phyloP scores from a whole-genome alignment of 2,329 filamentous ascomycete species.

The Cytospora piceae region DNA sequence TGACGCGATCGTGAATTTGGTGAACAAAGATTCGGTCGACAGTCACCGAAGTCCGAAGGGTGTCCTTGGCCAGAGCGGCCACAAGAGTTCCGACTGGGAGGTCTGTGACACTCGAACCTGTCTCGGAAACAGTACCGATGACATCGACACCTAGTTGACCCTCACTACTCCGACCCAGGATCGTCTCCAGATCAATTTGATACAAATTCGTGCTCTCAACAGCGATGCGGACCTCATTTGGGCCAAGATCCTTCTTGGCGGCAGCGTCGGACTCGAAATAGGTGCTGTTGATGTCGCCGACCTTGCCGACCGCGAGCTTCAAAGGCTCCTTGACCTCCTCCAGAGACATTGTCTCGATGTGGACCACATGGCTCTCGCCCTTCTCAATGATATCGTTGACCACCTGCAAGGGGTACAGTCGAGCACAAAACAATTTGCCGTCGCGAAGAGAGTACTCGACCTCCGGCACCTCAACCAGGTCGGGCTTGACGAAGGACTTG shows the following conservation, averaged over 20 bases:
- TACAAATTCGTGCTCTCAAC: constrained; percentile 44
- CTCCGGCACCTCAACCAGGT: constrained; percentile 37
- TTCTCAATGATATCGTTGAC: constrained; percentile 52
- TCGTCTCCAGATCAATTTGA: constrained; percentile 43
- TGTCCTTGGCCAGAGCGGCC: constrained; percentile 43
- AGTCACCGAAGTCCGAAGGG: constrained; percentile 42
- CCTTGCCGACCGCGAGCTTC: constrained; percentile 30
- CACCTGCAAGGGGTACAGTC: constrained; percentile 44
- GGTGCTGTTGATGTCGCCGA: constrained; percentile 27
- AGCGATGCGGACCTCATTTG: constrained; percentile 46
- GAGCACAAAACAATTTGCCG: constrained; percentile 48
- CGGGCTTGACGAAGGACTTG: constrained; percentile 35
- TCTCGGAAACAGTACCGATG: constrained; percentile 41
- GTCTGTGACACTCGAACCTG: constrained; percentile 40
- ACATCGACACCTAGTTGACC: constrained; percentile 47
- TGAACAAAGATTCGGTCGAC: constrained; percentile 44
- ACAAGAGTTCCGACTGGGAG: constrained; percentile 48
- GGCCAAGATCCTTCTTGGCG: constrained; percentile 31
- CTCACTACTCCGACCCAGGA: constrained; percentile 40
- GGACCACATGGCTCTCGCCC: constrained; percentile 15
- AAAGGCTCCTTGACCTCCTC: constrained; percentile 13
- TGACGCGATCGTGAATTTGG: constrained; percentile 31
- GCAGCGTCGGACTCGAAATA: constrained; percentile 32
- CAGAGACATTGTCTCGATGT: constrained; percentile 14
- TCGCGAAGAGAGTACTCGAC: constrained; percentile 49